Evolutionary conservation across 169 alveolate genomes (phyloP).

Genomic region (Plasmodium billcollinsi): DNA sequence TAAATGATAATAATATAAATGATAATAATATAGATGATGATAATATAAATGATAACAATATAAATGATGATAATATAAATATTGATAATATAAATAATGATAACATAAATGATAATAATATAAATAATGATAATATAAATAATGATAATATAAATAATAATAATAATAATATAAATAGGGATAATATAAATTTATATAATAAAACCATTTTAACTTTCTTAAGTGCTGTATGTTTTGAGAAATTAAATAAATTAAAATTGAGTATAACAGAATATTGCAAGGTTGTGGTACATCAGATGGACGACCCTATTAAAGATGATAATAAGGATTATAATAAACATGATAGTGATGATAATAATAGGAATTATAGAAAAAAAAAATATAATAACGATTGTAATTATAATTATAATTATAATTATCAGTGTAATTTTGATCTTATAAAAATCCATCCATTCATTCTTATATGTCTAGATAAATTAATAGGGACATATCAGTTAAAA

Average conservation of each 20-base stretch:
- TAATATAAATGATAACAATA: too few species aligned
- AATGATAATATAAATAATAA: too few species aligned
- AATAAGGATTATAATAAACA: background rate
- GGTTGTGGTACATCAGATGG: conserved; percentile 15
- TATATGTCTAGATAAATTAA: conserved; percentile 39
- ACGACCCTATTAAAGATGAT: background rate
- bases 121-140: too few species aligned
- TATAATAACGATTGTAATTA: background rate
- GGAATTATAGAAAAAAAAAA: background rate
- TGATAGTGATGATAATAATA: background rate
- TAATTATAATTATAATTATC: background rate
- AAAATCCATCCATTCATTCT: conserved; percentile 44
- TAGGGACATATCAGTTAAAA: conserved; percentile 36
- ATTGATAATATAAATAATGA: too few species aligned
- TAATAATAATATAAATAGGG: too few species aligned
- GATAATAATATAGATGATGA: too few species aligned
- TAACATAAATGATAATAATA: too few species aligned
- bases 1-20: too few species aligned
- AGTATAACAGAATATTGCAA: conserved; percentile 49
- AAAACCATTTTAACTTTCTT: conserved; percentile 7
- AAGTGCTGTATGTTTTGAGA: conserved; percentile 27
- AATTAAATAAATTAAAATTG: conserved; percentile 13
- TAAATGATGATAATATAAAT: too few species aligned
- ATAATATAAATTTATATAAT: background rate
- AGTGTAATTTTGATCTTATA: background rate